Evolutionary conservation across 306 rosid species (phyloP).

Genomic region (Luffa aegyptiaca): DNA sequence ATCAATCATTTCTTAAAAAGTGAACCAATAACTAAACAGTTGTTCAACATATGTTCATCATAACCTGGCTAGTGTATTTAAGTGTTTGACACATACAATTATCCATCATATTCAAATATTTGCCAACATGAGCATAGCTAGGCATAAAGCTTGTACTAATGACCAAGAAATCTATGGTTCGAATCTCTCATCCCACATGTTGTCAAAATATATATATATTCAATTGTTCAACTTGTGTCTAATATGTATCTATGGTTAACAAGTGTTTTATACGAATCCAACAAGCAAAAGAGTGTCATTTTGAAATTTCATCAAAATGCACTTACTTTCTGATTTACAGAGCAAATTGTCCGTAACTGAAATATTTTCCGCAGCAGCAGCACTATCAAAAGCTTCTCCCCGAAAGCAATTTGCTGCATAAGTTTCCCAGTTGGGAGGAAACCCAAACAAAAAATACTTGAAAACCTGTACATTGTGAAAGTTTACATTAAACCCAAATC

Average conservation of each 20-base stretch:
- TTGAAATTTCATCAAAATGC: background rate
- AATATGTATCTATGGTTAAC: background rate
- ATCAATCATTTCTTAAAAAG: background rate
- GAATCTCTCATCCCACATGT: no score
- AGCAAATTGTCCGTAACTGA: conserved; percentile 6
- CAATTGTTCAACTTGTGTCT: background rate
- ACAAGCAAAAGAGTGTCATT: background rate
- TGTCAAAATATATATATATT: no score
- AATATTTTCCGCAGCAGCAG: conserved; percentile 13
- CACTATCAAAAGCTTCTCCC: conserved; percentile 14
- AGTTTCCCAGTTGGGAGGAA: conserved; percentile 57
- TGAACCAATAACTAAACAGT: no score
- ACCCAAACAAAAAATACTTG: conserved; percentile 46
- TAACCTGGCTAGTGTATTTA: background rate
- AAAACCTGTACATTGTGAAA: conserved; percentile 31
- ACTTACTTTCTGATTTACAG: conserved; percentile 7
- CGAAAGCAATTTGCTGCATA: conserved; percentile 22
- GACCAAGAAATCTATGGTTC: no score
- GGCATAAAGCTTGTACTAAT: no score
- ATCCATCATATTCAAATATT: background rate
- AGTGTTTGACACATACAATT: background rate
- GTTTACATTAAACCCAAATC: background rate
- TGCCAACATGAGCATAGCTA: no score
- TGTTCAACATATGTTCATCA: background rate
- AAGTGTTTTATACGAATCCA: background rate